phyloP scores from a whole-genome alignment of 768 basidiomycete genomes.

The Cyclocybe cylindracea region DNA sequence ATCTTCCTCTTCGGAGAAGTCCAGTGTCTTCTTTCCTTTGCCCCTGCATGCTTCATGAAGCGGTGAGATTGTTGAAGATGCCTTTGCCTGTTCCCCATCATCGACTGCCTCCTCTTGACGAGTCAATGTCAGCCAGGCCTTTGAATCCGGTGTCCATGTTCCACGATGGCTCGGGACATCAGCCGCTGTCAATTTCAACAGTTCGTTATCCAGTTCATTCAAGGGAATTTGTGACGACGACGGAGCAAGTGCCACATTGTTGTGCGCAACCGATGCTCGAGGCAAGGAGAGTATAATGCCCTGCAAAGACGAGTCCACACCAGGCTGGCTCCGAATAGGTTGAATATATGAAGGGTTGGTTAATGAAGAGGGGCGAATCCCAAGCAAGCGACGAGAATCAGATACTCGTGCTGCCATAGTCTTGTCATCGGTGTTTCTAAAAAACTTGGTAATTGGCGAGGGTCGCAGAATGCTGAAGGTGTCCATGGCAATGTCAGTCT shows the following conservation, averaged over 20 bases:
- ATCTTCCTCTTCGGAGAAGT: no score
- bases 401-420: slow-evolving; percentile 47
- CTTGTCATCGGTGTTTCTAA: slow-evolving; percentile 30
- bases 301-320: slow-evolving; percentile 37
- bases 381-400: slow-evolving; percentile 43
- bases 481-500: no score
- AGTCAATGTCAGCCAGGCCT: slow-evolving; percentile 67
- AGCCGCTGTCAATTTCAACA: slow-evolving; percentile 66
- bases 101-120: slow-evolving; percentile 30
- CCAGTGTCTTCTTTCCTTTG: no score
- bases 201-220: slow-evolving; percentile 36
- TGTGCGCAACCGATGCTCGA: slow-evolving; percentile 16
- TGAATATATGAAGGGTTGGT: slow-evolving; percentile 64
- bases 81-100: slow-evolving; percentile 17
- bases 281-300: slow-evolving; percentile 32
- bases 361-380: slow-evolving; percentile 60
- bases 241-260: slow-evolving; percentile 11
- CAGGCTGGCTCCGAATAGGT: slow-evolving; percentile 39
- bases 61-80: slow-evolving; percentile 4
- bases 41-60: not conserved
- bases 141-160: slow-evolving; percentile 64
- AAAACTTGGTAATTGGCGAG: slow-evolving; percentile 6
- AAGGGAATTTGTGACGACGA: slow-evolving; percentile 13
- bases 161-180: slow-evolving; percentile 69
- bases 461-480: no score